Evolutionary conservation across 2,329 filamentous ascomycete species (phyloP), one percentile per base, ranked within the genome.

Genomic region (Aspergillus arachidicola): DNA sequence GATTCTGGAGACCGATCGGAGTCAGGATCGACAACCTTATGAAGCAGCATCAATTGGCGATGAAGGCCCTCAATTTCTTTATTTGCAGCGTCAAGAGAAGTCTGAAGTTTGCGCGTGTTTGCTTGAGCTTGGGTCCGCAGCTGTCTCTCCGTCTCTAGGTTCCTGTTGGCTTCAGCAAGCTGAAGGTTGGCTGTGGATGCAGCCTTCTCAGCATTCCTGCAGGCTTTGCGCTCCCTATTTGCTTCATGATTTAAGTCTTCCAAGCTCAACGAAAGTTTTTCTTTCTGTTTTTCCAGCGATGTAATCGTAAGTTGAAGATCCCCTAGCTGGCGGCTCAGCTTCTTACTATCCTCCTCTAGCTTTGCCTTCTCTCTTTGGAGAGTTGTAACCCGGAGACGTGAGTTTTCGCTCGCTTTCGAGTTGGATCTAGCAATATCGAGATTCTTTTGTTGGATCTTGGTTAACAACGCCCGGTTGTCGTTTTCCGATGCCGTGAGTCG

Each of bases 401-500:
- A 92, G 36, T 89, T 91, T 70, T 98, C 94, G 65, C 87, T 93
- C 34, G 91, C 94, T 63, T 90, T 90, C 6, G 94, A 96, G 64
- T 88, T 92, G 0, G 94, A 95, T 53, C 95, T 88, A 46, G 94
- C 94, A 76, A 99, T 96, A 74, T 99, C 94, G 7, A 99, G 85
- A 34, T 96, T 95, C 82, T 98, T 98, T 73, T 98, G 94, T 73
- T 98, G 94, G 21, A 99, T 85, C 79, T 98, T 98, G 81, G 97
- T 98, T 68, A 98, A 85, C n/a, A 99, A 83, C 6, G 93, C 90
- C 58, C 93, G 90, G 72, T 98, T 98, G 79, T 98, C 94, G 71
- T 98, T 97, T 76, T 99, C 94, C 0, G 94, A 98, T 28, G 94
- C 95, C 9, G 90, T 86, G 46, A 99, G 83, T 26, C 94, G 90